Evolutionary conservation across 345 rosid genomes (phyloP).

Genomic region (Moricandia moricandioides): DNA sequence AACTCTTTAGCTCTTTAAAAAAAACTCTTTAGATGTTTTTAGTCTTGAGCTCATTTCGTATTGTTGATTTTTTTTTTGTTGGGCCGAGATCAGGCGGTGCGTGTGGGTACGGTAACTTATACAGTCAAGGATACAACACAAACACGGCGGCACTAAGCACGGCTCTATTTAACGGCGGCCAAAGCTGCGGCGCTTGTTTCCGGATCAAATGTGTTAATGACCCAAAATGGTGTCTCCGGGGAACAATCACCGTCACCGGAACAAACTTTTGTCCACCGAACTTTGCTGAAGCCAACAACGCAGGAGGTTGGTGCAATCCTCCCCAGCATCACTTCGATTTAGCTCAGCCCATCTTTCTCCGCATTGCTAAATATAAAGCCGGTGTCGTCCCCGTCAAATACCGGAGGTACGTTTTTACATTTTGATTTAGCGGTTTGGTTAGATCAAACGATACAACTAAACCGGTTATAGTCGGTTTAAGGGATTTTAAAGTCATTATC

Average conservation of each 20-base stretch:
- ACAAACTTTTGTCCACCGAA: constrained; percentile 86
- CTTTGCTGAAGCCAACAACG: constrained; percentile 64
- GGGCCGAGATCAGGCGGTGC: constrained; percentile 93
- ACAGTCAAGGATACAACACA: constrained; percentile 73
- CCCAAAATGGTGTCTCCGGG: constrained; percentile 60
- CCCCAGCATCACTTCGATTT: constrained; percentile 76
- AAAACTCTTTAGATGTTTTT: no score
- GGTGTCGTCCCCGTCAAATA: constrained; percentile 76
- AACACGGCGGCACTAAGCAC: constrained; percentile 86
- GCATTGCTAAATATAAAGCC: constrained; percentile 68
- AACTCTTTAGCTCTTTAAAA: no score
- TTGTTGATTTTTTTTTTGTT: no score
- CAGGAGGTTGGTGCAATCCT: constrained; percentile 88
- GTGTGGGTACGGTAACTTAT: constrained; percentile 73
- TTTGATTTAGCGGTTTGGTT: background rate
- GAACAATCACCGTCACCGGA: constrained; percentile 63
- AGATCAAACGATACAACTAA: background rate
- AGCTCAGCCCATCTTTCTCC: constrained; percentile 77
- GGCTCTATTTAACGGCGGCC: constrained; percentile 69
- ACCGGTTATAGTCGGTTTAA: background rate
- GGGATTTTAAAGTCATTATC: no score
- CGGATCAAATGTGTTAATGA: constrained; percentile 58
- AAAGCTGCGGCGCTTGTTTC: constrained; percentile 76
- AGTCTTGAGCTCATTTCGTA: no score
- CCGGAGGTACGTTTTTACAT: constrained; percentile 47